Evolutionary conservation across 164 flowering plant species (phyloP).

Genomic region (Amborella trichopoda): DNA sequence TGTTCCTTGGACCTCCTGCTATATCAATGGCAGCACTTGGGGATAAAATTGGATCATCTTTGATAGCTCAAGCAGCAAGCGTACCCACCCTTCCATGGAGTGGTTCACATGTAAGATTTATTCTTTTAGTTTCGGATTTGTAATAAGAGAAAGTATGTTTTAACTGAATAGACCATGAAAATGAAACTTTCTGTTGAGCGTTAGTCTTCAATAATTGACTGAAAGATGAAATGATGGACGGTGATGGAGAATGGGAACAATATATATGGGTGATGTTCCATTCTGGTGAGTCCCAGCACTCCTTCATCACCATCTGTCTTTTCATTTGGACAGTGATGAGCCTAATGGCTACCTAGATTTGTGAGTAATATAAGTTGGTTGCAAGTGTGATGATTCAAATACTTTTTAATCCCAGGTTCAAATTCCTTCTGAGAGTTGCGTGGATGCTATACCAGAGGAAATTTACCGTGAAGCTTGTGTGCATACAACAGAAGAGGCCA

Average conservation of each 20-base stretch:
- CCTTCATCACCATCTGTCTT: too few relatives aligned
- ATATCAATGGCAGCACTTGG: conserved; percentile 93
- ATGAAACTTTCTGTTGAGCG: too few relatives aligned
- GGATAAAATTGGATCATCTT: conserved; percentile 97
- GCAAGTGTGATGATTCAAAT: neutral
- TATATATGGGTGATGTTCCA: too few relatives aligned
- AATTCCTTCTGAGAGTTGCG: conserved; percentile 66
- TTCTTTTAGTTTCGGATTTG: neutral
- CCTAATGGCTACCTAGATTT: too few relatives aligned
- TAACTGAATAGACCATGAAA: too few relatives aligned
- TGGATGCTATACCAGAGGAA: conserved; percentile 75
- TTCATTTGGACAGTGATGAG: too few relatives aligned
- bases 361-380: too few relatives aligned
- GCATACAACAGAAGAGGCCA: conserved; percentile 87
- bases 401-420: conserved; percentile 45
- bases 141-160: neutral
- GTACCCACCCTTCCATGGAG: conserved; percentile 99
- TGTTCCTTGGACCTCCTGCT: conserved; percentile 96
- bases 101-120: conserved; percentile 92
- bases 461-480: conserved; percentile 88
- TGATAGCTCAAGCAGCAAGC: conserved; percentile 97
- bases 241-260: too few relatives aligned
- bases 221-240: too few relatives aligned
- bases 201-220: too few relatives aligned
- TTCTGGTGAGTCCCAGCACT: too few relatives aligned